Base-by-base conservation (phyloP, 2,329 filamentous ascomycete genomes). In the Madurella fahalii region DNA sequence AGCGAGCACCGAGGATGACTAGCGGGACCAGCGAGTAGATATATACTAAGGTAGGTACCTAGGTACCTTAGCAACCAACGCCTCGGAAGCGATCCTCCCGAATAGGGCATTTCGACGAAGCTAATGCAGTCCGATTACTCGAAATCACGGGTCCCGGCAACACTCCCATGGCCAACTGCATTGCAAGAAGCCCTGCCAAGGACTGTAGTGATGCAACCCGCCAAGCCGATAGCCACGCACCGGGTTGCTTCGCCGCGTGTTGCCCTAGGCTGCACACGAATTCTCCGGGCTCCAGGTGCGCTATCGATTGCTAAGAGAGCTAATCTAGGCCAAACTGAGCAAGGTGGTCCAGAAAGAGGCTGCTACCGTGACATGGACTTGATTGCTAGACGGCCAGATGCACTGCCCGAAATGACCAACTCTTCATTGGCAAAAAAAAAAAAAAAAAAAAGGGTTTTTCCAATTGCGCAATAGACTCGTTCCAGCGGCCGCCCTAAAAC, bases 121-220 rank as follows among this genome's bases (percentile, higher is more conserved):
- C 56, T 56, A 58, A 56, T 58, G 56, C 53, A 56, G 44, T n/a
- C 45, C 17, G 41, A 30, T 32, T 15, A 15, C 18, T 42, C 42
- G 50, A 34, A 13, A 53, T 43, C 12, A 40, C 49, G 47, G 47
- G 39, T 13, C 15, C 17, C 50, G 50, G 37, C 34, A 48, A 40
- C 11, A n/a, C 5, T 4, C 31, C 43, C 25, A 25, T 53, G 3
- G 13, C 42, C 39, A 18, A 40, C 40, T 25, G 32, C 43, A 25
- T 40, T 9, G 20, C 20, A 39, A 15, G 40, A 2, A n/a, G 30
- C 16, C 41, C 43, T 40, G 45, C 44, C 45, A 58, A 50, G 34
- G n/a, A 5, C n/a, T 5, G 32, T 40, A 25, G 49, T 13, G 34
- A 17, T 51, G 56, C 32, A 58, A 55, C 50, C 54, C 46, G 45